Percentiles rank a stretch among this genome's conserved stretches.
These are phyloP conservation scores for Talaromyces verruculosus DNA, from an alignment of 2,329 filamentous ascomycete species.

Conservation along the genomic window DNA sequence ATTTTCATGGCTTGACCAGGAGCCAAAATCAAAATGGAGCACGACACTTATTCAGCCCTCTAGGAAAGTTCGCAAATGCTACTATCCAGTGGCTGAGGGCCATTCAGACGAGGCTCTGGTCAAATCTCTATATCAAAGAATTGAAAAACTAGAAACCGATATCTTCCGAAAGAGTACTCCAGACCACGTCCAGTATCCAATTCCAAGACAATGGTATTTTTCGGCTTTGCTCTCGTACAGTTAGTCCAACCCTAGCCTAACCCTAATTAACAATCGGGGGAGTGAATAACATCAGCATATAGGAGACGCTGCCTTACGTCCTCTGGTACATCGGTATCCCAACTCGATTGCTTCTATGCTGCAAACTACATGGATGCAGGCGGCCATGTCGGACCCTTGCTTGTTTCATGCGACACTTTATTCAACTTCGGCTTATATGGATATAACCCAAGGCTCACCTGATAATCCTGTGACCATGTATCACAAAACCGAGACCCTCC, in stretches of 20 bases:
- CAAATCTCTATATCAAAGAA: constrained; percentile 16
- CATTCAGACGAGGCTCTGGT: constrained; percentile 15
- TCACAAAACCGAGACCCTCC: constrained; percentile 13
- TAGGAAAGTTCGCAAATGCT: constrained; percentile 18
- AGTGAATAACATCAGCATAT: background rate
- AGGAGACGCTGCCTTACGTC: background rate
- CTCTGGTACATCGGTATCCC: constrained; percentile 5
- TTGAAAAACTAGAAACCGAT: constrained; percentile 9
- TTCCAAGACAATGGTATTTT: constrained; percentile 17
- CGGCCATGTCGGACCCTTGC: constrained; percentile 11
- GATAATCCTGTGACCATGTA: constrained; percentile 10
- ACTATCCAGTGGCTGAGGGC: constrained; percentile 10
- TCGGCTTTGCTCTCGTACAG: constrained; percentile 4
- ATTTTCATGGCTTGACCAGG: background rate
- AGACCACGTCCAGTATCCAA: background rate
- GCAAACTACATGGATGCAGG: constrained; percentile 14
- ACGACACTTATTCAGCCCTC: constrained; percentile 2
- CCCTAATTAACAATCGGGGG: background rate
- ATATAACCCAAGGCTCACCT: constrained; percentile 3
- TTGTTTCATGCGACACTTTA: constrained; percentile 17
- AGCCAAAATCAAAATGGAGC: background rate
- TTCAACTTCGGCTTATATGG: constrained; percentile 11
- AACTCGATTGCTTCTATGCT: constrained; percentile 12
- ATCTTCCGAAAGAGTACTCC: background rate
- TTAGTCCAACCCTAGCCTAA: background rate